Percentiles rank a stretch among this genome's conserved stretches.
Evolutionary conservation across 1,284 basidiomycete genomes (phyloP).

Genomic region (Amylostereum areolatum): DNA sequence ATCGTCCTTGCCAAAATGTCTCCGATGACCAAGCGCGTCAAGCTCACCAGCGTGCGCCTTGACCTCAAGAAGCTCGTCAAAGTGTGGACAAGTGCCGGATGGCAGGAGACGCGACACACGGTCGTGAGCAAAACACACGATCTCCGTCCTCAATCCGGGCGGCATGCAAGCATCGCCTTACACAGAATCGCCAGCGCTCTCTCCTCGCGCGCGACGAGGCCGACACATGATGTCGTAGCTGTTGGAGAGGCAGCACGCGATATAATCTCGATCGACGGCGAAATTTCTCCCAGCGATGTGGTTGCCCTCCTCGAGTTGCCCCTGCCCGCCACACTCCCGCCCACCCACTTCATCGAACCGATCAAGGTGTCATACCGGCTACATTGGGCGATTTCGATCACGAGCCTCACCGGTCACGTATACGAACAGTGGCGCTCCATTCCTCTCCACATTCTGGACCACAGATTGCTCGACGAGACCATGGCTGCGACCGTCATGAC

Average conservation of each 20-base stretch:
- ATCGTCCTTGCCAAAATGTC: conserved; percentile 74
- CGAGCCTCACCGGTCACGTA: not conserved
- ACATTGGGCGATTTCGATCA: conserved; percentile 9
- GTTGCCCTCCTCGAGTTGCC: no score
- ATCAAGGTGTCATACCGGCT: conserved; percentile 35
- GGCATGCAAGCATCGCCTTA: no score
- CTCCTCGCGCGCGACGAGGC: conserved; percentile 35
- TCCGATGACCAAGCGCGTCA: conserved; percentile 71
- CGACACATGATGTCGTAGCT: no score
- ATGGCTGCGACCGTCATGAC: not conserved
- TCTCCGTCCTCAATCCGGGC: not conserved
- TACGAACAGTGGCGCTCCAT: not conserved
- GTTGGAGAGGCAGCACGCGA: no score
- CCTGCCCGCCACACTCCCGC: no score
- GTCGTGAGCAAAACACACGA: not conserved
- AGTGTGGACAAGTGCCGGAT: not conserved
- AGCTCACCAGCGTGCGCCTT: conserved; percentile 37
- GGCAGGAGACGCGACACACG: not conserved
- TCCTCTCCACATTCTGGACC: not conserved
- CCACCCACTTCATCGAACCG: no score
- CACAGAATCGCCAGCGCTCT: conserved; percentile 18
- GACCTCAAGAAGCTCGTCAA: not conserved
- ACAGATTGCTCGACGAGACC: not conserved
- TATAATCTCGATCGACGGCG: no score
- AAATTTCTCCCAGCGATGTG: no score